Evolutionary conservation across 164 flowering plant species (phyloP).

Genomic region (Magnolia officinalis): DNA sequence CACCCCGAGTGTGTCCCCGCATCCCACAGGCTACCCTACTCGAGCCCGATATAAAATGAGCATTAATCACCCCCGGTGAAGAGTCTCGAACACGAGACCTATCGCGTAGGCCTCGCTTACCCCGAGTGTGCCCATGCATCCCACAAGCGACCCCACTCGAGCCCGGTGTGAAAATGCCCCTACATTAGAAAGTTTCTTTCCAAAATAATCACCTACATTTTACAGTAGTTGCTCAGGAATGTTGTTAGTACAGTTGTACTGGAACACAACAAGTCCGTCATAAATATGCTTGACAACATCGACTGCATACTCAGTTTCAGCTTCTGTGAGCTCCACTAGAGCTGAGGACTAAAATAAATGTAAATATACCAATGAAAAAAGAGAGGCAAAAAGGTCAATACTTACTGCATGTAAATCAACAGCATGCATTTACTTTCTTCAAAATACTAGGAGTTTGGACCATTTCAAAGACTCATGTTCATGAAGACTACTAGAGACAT

Average conservation of each 20-base stretch:
- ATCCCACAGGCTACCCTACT: too few species aligned
- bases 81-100: too few species aligned
- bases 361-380: not conserved
- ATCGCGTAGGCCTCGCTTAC: too few species aligned
- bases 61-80: too few species aligned
- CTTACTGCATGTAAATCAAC: not conserved
- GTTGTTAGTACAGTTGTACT: constrained; percentile 94
- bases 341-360: constrained; percentile 58
- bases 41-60: too few species aligned
- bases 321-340: constrained; percentile 92
- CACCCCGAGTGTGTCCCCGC: too few species aligned
- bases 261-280: constrained; percentile 85
- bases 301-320: constrained; percentile 97
- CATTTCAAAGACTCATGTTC: too few species aligned
- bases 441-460: not conserved
- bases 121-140: too few species aligned
- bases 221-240: constrained; percentile 89
- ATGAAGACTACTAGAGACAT: too few species aligned
- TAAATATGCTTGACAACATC: constrained; percentile 95
- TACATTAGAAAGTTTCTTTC: not conserved
- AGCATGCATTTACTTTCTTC: not conserved
- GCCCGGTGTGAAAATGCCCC: too few species aligned
- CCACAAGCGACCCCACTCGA: too few species aligned
- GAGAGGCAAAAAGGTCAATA: not conserved
- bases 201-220: constrained; percentile 42